Percentiles rank a stretch among this genome's conserved stretches.
These are phyloP conservation scores for Paraconiothyrium brasiliense DNA, from an alignment of 2,329 filamentous ascomycete genomes.

Conservation along the genomic window DNA sequence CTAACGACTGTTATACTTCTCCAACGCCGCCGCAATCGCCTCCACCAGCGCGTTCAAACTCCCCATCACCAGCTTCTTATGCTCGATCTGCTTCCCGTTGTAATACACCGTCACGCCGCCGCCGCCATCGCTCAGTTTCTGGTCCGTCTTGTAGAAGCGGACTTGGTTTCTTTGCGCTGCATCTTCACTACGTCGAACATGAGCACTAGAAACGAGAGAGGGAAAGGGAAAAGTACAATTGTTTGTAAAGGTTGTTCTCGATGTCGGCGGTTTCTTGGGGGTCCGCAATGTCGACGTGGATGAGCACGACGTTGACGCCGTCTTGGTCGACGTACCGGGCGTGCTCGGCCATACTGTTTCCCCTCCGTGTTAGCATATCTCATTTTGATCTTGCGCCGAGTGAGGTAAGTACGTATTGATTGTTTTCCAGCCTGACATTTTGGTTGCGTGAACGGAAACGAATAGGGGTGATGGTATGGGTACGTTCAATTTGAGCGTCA, in stretches of 20 bases:
- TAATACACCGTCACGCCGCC: constrained; percentile 16
- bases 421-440: constrained; percentile 3
- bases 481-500: too few species aligned
- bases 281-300: constrained; percentile 14
- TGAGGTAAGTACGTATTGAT: neutral
- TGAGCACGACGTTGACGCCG: constrained; percentile 19
- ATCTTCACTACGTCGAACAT: constrained; percentile 1
- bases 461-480: too few species aligned
- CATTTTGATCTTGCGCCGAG: neutral
- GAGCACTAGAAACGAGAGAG: neutral
- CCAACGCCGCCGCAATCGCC: constrained; percentile 19
- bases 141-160: constrained; percentile 12
- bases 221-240: constrained; percentile 7
- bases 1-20: constrained; percentile 5
- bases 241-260: constrained; percentile 7
- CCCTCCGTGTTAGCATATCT: neutral
- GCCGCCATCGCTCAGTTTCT: constrained; percentile 17
- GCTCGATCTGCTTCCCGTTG: constrained; percentile 17
- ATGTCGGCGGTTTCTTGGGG: constrained; percentile 13
- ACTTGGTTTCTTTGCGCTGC: constrained; percentile 15
- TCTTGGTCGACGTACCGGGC: constrained; percentile 18
- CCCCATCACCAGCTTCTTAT: constrained; percentile 16
- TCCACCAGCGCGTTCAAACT: constrained; percentile 11
- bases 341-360: constrained; percentile 8
- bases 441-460: neutral